These are phyloP conservation scores for Fusarium musae DNA, from an alignment of 2,329 filamentous ascomycete genomes.

Conservation along the genomic window DNA sequence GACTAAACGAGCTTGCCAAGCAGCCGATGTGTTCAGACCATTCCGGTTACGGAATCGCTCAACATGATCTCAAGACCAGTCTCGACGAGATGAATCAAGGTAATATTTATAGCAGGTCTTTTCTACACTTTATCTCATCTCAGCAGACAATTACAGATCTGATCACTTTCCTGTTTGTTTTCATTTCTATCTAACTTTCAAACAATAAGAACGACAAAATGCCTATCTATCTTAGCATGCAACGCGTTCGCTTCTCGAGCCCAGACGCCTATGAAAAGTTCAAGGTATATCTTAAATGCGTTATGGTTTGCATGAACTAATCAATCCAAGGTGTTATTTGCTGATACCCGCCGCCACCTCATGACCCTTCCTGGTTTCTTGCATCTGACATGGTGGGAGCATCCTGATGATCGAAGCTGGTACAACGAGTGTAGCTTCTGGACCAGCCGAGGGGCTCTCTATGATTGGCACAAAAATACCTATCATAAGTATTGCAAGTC, in stretches of 20 bases:
- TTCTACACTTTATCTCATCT: not conserved
- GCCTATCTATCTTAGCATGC: constrained; percentile 25
- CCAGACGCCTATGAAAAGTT: constrained; percentile 26
- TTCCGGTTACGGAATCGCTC: not conserved
- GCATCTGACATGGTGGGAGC: constrained; percentile 33
- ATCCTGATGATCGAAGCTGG: constrained; percentile 25
- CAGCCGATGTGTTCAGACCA: not conserved
- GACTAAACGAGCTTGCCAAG: too few relatives aligned
- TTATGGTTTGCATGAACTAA: too few relatives aligned
- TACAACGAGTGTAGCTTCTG: constrained; percentile 38
- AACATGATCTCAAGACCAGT: not conserved
- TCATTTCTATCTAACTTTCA: not conserved
- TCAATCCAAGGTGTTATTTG: constrained; percentile 28
- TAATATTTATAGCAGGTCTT: not conserved
- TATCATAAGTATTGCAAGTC: constrained; percentile 38
- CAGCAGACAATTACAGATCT: not conserved
- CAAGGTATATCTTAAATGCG: too few relatives aligned
- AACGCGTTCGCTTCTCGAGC: constrained; percentile 29
- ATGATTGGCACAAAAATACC: constrained; percentile 38
- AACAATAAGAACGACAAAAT: not conserved
- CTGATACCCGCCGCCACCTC: constrained; percentile 24
- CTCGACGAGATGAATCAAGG: not conserved
- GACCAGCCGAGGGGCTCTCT: constrained; percentile 28
- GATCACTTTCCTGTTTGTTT: accelerated
- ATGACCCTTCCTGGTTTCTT: constrained; percentile 24